These are phyloP conservation scores for Dactylella cylindrospora DNA, from an alignment of 2,329 filamentous ascomycete genomes.

Conservation along the genomic window DNA sequence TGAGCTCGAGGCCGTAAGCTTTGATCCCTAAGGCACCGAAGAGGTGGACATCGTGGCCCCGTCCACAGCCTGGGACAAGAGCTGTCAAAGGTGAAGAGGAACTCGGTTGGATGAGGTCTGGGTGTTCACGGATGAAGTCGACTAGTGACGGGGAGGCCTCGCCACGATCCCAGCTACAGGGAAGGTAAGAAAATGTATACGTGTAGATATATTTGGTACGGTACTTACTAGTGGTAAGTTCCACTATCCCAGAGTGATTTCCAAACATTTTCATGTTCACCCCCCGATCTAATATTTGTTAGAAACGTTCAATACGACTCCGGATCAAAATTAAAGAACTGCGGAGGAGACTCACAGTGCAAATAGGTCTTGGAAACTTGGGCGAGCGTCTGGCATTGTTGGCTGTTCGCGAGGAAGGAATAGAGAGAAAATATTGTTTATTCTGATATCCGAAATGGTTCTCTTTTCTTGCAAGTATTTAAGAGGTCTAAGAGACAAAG, in stretches of 20 bases:
- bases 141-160: conserved; percentile 59
- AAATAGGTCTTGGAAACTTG: conserved; percentile 24
- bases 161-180: conserved; percentile 60
- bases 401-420: conserved; percentile 12
- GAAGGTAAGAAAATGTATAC: neutral
- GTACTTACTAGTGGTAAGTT: conserved; percentile 32
- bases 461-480: conserved; percentile 2
- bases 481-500: conserved; percentile 5
- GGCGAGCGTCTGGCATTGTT: conserved; percentile 6
- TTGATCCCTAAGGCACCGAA: conserved; percentile 75
- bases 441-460: conserved; percentile 11
- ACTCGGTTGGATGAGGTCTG: conserved; percentile 49
- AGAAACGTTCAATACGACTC: neutral
- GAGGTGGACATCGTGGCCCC: conserved; percentile 77
- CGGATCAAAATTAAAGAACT: neutral
- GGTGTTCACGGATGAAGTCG: conserved; percentile 57
- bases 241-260: conserved; percentile 25
- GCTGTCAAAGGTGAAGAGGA: conserved; percentile 56
- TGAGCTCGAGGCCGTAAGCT: conserved; percentile 72
- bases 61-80: conserved; percentile 76
- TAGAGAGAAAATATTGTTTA: conserved; percentile 27
- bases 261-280: conserved; percentile 28
- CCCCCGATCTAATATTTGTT: conserved; percentile 9
- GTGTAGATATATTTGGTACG: neutral
- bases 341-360: conserved; percentile 9